phyloP scores from a whole-genome alignment of 2,329 filamentous ascomycete species.

The Epichloe baconii region DNA sequence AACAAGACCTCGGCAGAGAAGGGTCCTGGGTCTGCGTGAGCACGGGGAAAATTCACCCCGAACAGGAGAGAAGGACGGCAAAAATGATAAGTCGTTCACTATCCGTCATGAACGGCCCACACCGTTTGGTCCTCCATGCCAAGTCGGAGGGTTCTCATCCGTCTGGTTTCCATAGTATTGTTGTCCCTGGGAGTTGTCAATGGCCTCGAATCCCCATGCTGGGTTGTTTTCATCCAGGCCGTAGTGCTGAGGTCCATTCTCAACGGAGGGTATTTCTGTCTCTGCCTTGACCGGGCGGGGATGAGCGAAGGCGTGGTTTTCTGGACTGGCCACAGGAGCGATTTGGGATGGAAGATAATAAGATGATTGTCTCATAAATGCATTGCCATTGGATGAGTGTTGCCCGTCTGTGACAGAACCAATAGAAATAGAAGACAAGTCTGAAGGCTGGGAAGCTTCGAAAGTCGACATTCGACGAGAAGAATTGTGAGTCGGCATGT shows the following conservation, averaged over 20 bases:
- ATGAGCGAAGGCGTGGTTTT: conserved; percentile 9
- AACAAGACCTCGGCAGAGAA: too few relatives aligned
- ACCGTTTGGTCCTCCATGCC: conserved; percentile 4
- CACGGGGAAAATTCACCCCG: background rate
- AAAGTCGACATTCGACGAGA: conserved; percentile 11
- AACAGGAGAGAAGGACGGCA: background rate
- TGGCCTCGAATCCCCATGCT: conserved; percentile 8
- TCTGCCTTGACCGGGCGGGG: conserved; percentile 10
- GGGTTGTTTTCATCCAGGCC: conserved; percentile 7
- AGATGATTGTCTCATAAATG: conserved; percentile 3
- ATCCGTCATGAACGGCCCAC: background rate
- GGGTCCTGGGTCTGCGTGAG: background rate
- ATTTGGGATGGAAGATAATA: conserved; percentile 10
- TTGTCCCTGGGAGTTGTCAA: conserved; percentile 8
- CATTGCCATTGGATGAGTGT: conserved; percentile 5
- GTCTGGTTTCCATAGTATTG: conserved; percentile 6
- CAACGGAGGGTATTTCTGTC: conserved; percentile 5
- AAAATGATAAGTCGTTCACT: background rate
- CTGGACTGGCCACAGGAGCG: conserved; percentile 6
- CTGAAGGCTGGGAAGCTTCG: conserved; percentile 8
- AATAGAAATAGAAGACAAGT: conserved; percentile 7
- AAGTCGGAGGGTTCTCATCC: conserved; percentile 2
- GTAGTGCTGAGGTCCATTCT: conserved; percentile 9
- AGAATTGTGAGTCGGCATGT: conserved; percentile 12
- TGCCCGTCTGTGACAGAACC: conserved; percentile 5